Evolutionary conservation across 345 rosid species (phyloP), one percentile per base, ranked within the genome.

Genomic region (Xanthoceras sorbifolium): DNA sequence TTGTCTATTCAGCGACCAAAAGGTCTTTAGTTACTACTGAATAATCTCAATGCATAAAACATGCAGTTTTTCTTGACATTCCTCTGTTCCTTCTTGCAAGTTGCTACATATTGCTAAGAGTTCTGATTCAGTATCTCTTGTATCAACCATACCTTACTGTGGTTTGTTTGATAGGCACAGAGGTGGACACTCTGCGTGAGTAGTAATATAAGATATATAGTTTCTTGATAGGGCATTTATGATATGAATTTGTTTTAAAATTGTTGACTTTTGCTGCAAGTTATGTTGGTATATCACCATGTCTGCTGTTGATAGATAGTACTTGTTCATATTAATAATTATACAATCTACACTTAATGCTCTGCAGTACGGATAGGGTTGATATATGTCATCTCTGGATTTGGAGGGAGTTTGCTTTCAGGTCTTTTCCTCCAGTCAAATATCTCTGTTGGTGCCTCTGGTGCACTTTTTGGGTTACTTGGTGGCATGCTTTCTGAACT

Each of bases 401-500:
- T 90, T 76, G 99, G 99, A 65, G 98, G 99, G 83, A 96, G 99
- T 66, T 80, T 96, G 85, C 69, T 96, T 77, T 96, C 99, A 15
- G 97, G 90, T 55, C 94, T 96, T 73, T 96, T 96, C 79, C 84
- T 96, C 66, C 92, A 91, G 79, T 71, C 90, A 28, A 86, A 81
- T 73, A 85, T 96, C 81, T 96, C 98, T 0, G 99, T 96, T 66
- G 99, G 99, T 74, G 99, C 99, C 44, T 96, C 99, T 55, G 99
- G 99, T 85, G 97, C 97, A 0, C 92, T 96, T 36, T 93, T 96
- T 86, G 99, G 98, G 63, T 84, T 96, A 67, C 93, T 96, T 22
- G 99, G 99, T 46, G 90, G 92, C 77, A 93, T 96, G 98, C 98
- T 96, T 15, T 93, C 99, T 55, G 99, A 96, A 81, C 97, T 96